Base-by-base conservation (phyloP, 202 grass and related monocot genomes). In the Elaeis oleifera region DNA sequence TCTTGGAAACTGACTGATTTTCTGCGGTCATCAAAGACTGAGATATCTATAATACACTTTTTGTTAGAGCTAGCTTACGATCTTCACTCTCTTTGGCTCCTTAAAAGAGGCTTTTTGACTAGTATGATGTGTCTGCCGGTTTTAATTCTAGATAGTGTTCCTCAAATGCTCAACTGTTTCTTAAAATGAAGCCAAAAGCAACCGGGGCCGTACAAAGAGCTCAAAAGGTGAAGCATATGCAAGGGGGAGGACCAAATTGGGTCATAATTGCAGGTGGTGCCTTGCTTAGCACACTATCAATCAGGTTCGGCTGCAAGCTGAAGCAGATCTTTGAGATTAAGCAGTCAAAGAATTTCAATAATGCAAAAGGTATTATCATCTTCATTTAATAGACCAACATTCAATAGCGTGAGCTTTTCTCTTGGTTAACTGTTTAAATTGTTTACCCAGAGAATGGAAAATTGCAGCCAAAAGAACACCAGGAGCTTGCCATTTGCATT, bases 231-330 rank as follows among this genome's bases (percentile, higher is more conserved):
- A 80, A 72, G 58, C 58, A 84, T 77, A 27, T 52, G 51, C 86
- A 76, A 79, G 65, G 67, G 58, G 79, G 75, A 69, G 77, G 83
- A 71, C 69, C 80, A 53, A 95, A 70, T 61, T 95, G 86, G 86
- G 61, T 84, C 67, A 60, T 95, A 69, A 75, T 95, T 63, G 83
- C 86, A 3, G 83, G 83, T 63, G 83, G 72, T 49, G 63, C 82
- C 59, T 70, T 95, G 23, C 62, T 95, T 0, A 90, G 86, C 68
- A 90, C 80, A 1, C 80, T 95, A 65, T 87, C 90, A 44, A 58
- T 90, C 39, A 78, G 75, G 66, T 58, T 95, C 36, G 90, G 83
- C 51, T 80, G 69, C 80, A 87, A 82, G 51, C 49, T 95, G 56
- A 95, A 84, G 77, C 78, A 95, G 11, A 27, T 73, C 44, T 82